These are phyloP conservation scores for Clarireedia paspali DNA, from an alignment of 2,329 filamentous ascomycete genomes.

Conservation along the genomic window DNA sequence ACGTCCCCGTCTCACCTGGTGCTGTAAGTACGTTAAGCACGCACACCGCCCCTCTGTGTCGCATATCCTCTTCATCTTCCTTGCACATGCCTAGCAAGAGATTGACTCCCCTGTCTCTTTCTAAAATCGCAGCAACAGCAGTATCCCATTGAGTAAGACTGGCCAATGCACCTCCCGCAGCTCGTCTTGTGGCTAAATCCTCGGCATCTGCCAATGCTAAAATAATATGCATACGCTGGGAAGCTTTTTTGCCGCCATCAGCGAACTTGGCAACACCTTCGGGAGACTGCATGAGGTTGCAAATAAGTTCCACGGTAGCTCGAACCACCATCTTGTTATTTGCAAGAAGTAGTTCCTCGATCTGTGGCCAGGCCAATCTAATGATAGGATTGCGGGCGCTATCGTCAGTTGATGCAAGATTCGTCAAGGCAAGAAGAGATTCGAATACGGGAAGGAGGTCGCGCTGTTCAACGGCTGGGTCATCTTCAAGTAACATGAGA, in stretches of 20 bases:
- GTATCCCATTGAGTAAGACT: conserved; percentile 73
- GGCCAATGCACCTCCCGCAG: conserved; percentile 82
- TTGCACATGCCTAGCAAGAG: conserved; percentile 74
- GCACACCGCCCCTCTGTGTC: conserved; percentile 67
- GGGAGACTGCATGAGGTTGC: conserved; percentile 72
- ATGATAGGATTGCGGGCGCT: conserved; percentile 62
- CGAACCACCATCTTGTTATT: conserved; percentile 70
- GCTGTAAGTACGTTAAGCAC: conserved; percentile 64
- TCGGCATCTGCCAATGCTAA: conserved; percentile 83
- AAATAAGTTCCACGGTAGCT: conserved; percentile 80
- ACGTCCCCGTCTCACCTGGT: conserved; percentile 56
- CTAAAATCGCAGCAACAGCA: conserved; percentile 63
- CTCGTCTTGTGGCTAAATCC: conserved; percentile 69
- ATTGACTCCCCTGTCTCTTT: conserved; percentile 62
- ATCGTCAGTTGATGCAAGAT: conserved; percentile 72
- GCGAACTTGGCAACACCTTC: conserved; percentile 63
- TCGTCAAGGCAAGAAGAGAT: conserved; percentile 83
- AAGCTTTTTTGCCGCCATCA: conserved; percentile 57
- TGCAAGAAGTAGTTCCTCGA: conserved; percentile 79
- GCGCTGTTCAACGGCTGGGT: conserved; percentile 53
- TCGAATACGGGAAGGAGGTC: conserved; percentile 89
- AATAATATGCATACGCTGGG: conserved; percentile 71
- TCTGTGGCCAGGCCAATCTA: conserved; percentile 60
- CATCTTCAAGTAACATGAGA: conserved; percentile 61
- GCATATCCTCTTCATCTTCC: conserved; percentile 62